Evolutionary conservation across 768 basidiomycete species (phyloP), one percentile per base, ranked within the genome.

Genomic region (Termitomyces sp.): DNA sequence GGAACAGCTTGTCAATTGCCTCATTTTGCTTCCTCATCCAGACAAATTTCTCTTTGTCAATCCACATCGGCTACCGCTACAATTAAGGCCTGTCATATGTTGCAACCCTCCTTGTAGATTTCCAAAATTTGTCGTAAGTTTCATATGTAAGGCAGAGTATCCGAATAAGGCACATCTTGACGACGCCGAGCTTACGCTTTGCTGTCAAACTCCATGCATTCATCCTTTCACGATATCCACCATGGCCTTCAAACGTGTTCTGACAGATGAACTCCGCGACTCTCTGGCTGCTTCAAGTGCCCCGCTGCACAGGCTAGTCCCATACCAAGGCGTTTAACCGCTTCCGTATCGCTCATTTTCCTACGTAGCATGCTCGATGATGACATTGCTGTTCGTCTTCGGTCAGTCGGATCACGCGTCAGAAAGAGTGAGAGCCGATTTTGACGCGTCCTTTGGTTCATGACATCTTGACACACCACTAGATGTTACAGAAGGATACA

Each of bases 401-500:
- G 81, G 56, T 82, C 76, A 62, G 70, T 85, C 29, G 82, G 81
- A 50, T 71, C 82, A 62, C 83, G 86, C 59, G 79, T 78, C 46
- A 71, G 87, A 66, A 85, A 85, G 71, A 77, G 87, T 89, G 67
- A 65, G 79, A 69, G 16, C 21, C 31, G 5, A 50, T 29, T 38
- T 27, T 47, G 32, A 47, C 48, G 41, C 55, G 46, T 37, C 37
- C 31, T 59, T 32, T 16, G 40, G 35, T 27, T 42, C 4, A 35
- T 34, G 27, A 68, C 69, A 62, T 69, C 66, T 54, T 65, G 50
- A 68, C 66, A 58, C 68, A 64, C 52, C 54, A 61, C 64, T 61
- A 88, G 86, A 73, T 66, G 86, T 88, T 49, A 73, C 73, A 21
- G 81, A 87, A 68, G 86, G 86, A 54, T 88, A 87, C 63, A 64